Percentiles rank a stretch among this genome's conserved stretches.
phyloP scores from a whole-genome alignment of 352 stramenopile genomes.

The Phytophthora aleatoria region DNA sequence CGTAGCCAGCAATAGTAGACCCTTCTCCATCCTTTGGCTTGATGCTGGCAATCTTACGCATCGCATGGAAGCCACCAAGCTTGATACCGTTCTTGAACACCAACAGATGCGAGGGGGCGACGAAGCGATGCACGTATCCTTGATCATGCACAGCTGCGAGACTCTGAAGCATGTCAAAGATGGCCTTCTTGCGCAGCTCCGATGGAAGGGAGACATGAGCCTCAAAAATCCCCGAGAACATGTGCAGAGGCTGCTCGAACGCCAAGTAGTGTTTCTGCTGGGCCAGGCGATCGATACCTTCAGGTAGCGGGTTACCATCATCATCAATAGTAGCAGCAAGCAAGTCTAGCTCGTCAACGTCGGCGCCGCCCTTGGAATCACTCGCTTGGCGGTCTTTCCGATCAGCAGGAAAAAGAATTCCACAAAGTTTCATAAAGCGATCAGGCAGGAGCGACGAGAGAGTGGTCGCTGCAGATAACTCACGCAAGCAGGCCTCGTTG shows the following conservation, averaged over 20 bases:
- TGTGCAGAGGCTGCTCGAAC: conserved; percentile 81
- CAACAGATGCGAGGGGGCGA: conserved; percentile 75
- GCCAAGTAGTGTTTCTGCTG: conserved; percentile 70
- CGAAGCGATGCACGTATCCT: conserved; percentile 78
- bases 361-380: conserved; percentile 11
- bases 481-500: conserved; percentile 57
- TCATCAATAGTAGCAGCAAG: conserved; percentile 41
- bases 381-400: conserved; percentile 33
- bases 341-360: conserved; percentile 45
- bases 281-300: conserved; percentile 43
- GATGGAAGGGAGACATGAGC: conserved; percentile 50
- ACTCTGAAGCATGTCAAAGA: conserved; percentile 74
- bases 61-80: conserved; percentile 72
- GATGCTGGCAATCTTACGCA: conserved; percentile 51
- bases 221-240: conserved; percentile 78
- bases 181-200: conserved; percentile 60
- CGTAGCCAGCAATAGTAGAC: conserved; percentile 40
- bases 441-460: conserved; percentile 49
- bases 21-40: conserved; percentile 44
- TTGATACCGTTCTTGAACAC: conserved; percentile 71
- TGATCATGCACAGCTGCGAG: conserved; percentile 70
- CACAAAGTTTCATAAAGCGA: conserved; percentile 63
- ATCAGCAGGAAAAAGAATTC: conserved; percentile 75
- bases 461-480: conserved; percentile 52
- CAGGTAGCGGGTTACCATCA: conserved; percentile 33